Evolutionary conservation across 768 basidiomycete species (phyloP).

Genomic region (Pisolithus tinctorius): DNA sequence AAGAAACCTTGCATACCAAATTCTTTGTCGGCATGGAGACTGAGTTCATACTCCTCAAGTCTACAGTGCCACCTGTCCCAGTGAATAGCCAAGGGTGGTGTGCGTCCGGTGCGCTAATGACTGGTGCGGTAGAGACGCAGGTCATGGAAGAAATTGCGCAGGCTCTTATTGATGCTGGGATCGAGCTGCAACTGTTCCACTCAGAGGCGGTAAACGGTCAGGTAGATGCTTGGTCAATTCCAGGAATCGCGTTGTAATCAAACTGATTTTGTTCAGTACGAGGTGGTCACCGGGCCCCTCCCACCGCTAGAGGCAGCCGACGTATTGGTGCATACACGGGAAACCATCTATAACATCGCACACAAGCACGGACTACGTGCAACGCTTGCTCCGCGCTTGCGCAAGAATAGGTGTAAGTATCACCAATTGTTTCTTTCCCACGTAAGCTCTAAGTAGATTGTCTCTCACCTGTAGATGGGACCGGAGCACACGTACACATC

Average conservation of each 20-base stretch:
- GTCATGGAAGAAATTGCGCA: slow-evolving; percentile 56
- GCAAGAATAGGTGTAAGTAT: slow-evolving; percentile 29
- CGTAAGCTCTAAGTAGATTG: background rate
- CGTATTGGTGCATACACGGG: slow-evolving; percentile 58
- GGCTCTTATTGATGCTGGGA: slow-evolving; percentile 37
- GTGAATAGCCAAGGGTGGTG: slow-evolving; percentile 46
- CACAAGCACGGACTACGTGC: slow-evolving; percentile 56
- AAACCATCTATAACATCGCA: slow-evolving; percentile 61
- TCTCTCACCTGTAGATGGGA: slow-evolving; percentile 33
- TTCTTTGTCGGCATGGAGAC: slow-evolving; percentile 66
- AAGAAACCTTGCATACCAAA: slow-evolving; percentile 26
- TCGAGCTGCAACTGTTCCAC: slow-evolving; percentile 65
- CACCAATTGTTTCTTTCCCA: background rate
- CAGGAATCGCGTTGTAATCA: background rate
- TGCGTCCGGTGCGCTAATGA: slow-evolving; percentile 26
- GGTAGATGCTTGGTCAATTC: slow-evolving; percentile 23
- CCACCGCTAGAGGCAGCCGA: slow-evolving; percentile 61
- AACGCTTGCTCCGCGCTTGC: slow-evolving; percentile 58
- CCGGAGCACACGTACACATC: slow-evolving; percentile 56
- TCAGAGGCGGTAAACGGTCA: slow-evolving; percentile 67
- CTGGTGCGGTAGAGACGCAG: slow-evolving; percentile 40
- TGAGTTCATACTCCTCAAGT: slow-evolving; percentile 61
- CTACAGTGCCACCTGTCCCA: slow-evolving; percentile 37
- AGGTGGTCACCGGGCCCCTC: slow-evolving; percentile 63
- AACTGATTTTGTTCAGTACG: slow-evolving; percentile 35